Conservation (phyloP, 441 rosid species). For the Hura crepitans region DNA sequence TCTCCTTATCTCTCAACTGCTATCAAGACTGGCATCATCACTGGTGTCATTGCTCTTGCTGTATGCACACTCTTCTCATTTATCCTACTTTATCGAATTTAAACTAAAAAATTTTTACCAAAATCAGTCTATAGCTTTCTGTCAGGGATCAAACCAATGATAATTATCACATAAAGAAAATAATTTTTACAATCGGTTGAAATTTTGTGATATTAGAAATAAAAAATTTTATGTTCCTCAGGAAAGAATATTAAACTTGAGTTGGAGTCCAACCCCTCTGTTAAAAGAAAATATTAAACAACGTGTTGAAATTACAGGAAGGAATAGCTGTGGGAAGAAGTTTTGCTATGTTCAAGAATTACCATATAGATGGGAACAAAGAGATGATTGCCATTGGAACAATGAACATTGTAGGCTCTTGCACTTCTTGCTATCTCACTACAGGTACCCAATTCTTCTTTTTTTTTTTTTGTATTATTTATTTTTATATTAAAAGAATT, state of each 20-base stretch:
- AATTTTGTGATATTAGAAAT: too few relatives aligned
- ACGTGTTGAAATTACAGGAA: slow-evolving; percentile 49
- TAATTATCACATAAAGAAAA: too few relatives aligned
- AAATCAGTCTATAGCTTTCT: too few relatives aligned
- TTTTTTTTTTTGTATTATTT: neutral
- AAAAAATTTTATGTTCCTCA: too few relatives aligned
- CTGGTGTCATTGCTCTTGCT: slow-evolving; percentile 89
- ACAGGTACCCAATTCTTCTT: slow-evolving; percentile 41
- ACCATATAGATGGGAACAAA: slow-evolving; percentile 93
- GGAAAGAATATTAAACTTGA: too few relatives aligned
- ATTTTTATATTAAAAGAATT: neutral
- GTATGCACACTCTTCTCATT: slow-evolving; percentile 35
- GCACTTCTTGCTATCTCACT: slow-evolving; percentile 92
- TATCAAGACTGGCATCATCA: slow-evolving; percentile 71
- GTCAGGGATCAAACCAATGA: too few relatives aligned
- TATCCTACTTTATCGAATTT: too few relatives aligned
- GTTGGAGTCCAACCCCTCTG: too few relatives aligned
- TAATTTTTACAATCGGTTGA: too few relatives aligned
- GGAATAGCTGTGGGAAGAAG: slow-evolving; percentile 98
- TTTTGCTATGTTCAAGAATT: slow-evolving; percentile 87
- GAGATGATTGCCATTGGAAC: slow-evolving; percentile 95
- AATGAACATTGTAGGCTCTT: slow-evolving; percentile 91
- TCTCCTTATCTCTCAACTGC: slow-evolving; percentile 58
- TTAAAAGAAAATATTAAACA: too few relatives aligned
- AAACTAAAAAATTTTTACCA: too few relatives aligned